A percentile compares a stretch with the other conserved stretches of the same genome.
Conservation (phyloP, 345 rosid species). For the Noccaea bulbosa region DNA sequence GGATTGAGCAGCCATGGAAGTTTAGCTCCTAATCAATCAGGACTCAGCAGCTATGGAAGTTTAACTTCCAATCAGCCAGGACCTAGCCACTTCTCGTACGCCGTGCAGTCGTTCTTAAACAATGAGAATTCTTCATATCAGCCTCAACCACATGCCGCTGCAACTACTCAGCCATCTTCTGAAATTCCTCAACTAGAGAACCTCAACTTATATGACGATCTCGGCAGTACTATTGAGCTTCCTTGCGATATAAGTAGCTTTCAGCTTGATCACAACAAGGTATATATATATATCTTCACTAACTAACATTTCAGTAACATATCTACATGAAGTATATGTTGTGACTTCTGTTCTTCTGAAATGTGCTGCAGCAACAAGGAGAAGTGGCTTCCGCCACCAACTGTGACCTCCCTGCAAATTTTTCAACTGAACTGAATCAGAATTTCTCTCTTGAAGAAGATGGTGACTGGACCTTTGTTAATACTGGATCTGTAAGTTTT, state of each 20-base stretch:
- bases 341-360: neutral
- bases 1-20: neutral
- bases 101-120: conserved; percentile 17
- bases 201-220: conserved; percentile 17
- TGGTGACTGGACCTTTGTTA: conserved; percentile 3
- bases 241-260: conserved; percentile 21
- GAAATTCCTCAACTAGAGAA: conserved; percentile 28
- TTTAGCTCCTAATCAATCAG: neutral
- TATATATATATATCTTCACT: neutral
- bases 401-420: conserved; percentile 16
- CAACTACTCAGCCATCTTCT: conserved; percentile 23
- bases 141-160: conserved; percentile 1
- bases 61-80: conserved; percentile 20
- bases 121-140: conserved; percentile 21
- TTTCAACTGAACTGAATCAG: conserved; percentile 23
- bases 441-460: conserved; percentile 19
- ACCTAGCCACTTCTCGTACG: conserved; percentile 17
- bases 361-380: conserved; percentile 26
- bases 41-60: conserved; percentile 13
- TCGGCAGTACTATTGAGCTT: conserved; percentile 16
- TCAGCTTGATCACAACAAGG: conserved; percentile 27
- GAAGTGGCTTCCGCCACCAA: conserved; percentile 21
- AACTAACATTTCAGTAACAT: neutral
- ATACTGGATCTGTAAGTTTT: too few relatives aligned
- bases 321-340: neutral